Conservation (phyloP, 2,329 filamentous ascomycete genomes). For the Lecanoromycetidae sp. region DNA sequence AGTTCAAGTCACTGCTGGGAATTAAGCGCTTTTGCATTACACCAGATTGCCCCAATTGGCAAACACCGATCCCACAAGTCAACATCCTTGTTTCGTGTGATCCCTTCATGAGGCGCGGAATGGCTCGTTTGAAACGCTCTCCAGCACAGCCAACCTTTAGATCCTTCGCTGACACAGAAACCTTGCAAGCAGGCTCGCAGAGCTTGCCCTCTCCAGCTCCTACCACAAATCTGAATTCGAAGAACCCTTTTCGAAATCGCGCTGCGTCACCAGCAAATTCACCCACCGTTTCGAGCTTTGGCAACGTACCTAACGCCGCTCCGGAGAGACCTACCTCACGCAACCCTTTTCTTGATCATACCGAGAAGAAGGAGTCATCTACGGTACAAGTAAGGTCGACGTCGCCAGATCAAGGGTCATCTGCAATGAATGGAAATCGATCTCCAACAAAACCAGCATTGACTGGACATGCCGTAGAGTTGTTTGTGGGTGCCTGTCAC, state of each 20-base stretch:
- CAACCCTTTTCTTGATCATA: conserved; percentile 50
- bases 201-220: conserved; percentile 10
- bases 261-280: conserved; percentile 29
- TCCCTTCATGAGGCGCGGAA: neutral
- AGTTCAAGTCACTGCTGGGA: too few relatives aligned
- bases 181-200: neutral
- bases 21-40: conserved; percentile 10
- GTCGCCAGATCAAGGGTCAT: conserved; percentile 27
- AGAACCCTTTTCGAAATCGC: conserved; percentile 40
- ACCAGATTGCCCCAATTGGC: neutral
- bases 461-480: conserved; percentile 41
- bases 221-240: conserved; percentile 27
- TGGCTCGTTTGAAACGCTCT: conserved; percentile 8
- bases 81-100: neutral
- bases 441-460: conserved; percentile 29
- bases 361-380: conserved; percentile 22
- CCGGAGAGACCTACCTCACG: conserved; percentile 42
- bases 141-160: neutral
- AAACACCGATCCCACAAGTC: neutral
- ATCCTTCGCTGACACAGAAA: neutral
- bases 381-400: conserved; percentile 22
- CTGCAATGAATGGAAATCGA: conserved; percentile 24
- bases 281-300: conserved; percentile 18
- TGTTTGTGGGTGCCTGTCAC: conserved; percentile 43
- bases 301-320: conserved; percentile 3